These are phyloP conservation scores for Scleromitrula shiraiana DNA, from an alignment of 2,329 filamentous ascomycete genomes.

Conservation along the genomic window DNA sequence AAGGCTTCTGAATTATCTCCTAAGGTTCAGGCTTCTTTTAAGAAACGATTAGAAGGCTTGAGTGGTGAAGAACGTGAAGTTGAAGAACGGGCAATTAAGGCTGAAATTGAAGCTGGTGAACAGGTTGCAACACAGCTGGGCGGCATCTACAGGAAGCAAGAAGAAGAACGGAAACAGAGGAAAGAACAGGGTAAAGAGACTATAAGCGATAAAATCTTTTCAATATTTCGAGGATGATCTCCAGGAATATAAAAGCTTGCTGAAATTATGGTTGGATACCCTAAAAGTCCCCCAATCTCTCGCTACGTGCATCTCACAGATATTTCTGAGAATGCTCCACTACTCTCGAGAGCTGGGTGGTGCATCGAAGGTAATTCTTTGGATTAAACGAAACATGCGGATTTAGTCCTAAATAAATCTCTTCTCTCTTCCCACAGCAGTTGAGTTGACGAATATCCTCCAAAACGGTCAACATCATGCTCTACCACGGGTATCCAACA, in stretches of 20 bases:
- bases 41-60: constrained; percentile 49
- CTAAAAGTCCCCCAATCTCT: too few relatives aligned
- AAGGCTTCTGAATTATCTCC: constrained; percentile 32
- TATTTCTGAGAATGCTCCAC: too few relatives aligned
- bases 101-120: constrained; percentile 52
- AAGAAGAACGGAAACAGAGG: constrained; percentile 44
- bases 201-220: constrained; percentile 33
- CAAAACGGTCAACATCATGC: too few relatives aligned
- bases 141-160: constrained; percentile 47
- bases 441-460: too few relatives aligned
- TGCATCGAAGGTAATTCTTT: too few relatives aligned
- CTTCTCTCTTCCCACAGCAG: too few relatives aligned
- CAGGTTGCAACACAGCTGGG: constrained; percentile 51
- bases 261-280: too few relatives aligned
- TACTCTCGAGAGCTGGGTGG: too few relatives aligned
- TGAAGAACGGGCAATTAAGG: constrained; percentile 56
- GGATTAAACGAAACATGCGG: too few relatives aligned
- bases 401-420: too few relatives aligned
- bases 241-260: background rate
- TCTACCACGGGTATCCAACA: too few relatives aligned
- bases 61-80: constrained; percentile 49
- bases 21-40: constrained; percentile 43
- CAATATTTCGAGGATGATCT: constrained; percentile 23
- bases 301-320: too few relatives aligned
- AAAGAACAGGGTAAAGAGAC: constrained; percentile 45